Base-by-base conservation (phyloP, 495 filamentous ascomycete species). In the Hyaloscypha hepaticicola region DNA sequence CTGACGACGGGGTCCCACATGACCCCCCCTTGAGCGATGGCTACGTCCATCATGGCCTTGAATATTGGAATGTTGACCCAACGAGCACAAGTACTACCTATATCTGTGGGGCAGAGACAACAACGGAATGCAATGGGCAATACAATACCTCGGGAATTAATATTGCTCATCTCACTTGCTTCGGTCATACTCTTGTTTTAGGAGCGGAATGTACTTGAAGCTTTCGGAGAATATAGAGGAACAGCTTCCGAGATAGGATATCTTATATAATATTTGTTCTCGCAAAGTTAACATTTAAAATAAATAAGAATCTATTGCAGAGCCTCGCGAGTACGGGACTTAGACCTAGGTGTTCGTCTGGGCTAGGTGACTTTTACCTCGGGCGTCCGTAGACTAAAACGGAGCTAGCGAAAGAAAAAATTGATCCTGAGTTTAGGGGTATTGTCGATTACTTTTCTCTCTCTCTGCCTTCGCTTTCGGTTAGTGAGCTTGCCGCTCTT, bases 1-100 rank as follows among this genome's bases (percentile, higher is more conserved):
- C 71, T 16, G 77, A 87, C 68, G 90, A 93, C 73, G 80, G 85
- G 1, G 83, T 92, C 0, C 87, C 90, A 1, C 77, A 82, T 3
- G 72, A 90, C 25, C 88, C 90, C 1, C 87, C 86, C 2, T 66
- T 77, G 27, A 6, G 74, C 14, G 61, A 83, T 26, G 84, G 83
- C 21, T 92, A 79, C 74, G 74, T 75, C 41, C 89, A 92, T 69
- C 77, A 83, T 6, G 84, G 79, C 53, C 88, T 89, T 0, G 90
- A 93, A 76, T 91, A 86, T 74, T 92, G 80, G 80, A 66, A 79
- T 22, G 60, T 69, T 8, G 53, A 58, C 58, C 69, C 69, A 29
- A 27, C 21, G 1, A n/a, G 60, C 22, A 64, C 57, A 21, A 70
- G 66, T 1, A 63, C 59, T 5, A 29, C 31, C 9, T 76, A 74